Evolutionary conservation across 2,329 filamentous ascomycete genomes (phyloP).

Genomic region (Aspergillus terreus): DNA sequence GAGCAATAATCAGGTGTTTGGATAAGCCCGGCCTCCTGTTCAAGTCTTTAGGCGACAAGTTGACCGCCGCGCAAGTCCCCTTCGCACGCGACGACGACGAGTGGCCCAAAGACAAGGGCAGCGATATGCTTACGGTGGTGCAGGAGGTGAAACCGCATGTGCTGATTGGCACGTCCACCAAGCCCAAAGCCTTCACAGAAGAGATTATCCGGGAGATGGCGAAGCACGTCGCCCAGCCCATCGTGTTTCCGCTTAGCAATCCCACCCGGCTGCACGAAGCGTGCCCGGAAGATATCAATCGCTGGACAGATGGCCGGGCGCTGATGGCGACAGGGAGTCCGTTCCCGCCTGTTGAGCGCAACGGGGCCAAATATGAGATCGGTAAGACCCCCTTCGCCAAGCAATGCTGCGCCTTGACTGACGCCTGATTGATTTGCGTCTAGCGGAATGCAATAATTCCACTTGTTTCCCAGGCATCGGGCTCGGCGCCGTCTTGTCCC

Average conservation of each 20-base stretch:
- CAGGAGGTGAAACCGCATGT: constrained; percentile 72
- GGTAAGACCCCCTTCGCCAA: constrained; percentile 29
- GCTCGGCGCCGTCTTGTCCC: constrained; percentile 69
- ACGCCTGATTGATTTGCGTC: constrained; percentile 29
- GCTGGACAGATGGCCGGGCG: constrained; percentile 74
- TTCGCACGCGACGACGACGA: constrained; percentile 64
- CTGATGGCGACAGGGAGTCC: constrained; percentile 81
- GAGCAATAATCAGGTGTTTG: constrained; percentile 56
- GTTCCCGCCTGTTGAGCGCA: constrained; percentile 67
- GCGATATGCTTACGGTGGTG: constrained; percentile 63
- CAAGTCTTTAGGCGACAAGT: constrained; percentile 55
- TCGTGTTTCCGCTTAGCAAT: constrained; percentile 78
- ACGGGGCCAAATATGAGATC: constrained; percentile 53
- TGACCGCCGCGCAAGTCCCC: constrained; percentile 63
- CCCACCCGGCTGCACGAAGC: constrained; percentile 82
- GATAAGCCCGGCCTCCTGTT: constrained; percentile 78
- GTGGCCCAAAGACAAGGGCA: constrained; percentile 56
- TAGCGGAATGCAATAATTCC: constrained; percentile 85
- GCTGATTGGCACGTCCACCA: constrained; percentile 78
- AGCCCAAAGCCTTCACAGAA: constrained; percentile 71
- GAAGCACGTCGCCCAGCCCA: constrained; percentile 66
- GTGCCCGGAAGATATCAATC: constrained; percentile 67
- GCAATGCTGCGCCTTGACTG: constrained; percentile 5
- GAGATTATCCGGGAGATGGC: constrained; percentile 73
- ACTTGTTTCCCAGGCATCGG: constrained; percentile 84